Percentiles rank a stretch among this genome's conserved stretches.
These are phyloP conservation scores for Penicillium brasilianum DNA, from an alignment of 2,329 filamentous ascomycete species.

Conservation along the genomic window DNA sequence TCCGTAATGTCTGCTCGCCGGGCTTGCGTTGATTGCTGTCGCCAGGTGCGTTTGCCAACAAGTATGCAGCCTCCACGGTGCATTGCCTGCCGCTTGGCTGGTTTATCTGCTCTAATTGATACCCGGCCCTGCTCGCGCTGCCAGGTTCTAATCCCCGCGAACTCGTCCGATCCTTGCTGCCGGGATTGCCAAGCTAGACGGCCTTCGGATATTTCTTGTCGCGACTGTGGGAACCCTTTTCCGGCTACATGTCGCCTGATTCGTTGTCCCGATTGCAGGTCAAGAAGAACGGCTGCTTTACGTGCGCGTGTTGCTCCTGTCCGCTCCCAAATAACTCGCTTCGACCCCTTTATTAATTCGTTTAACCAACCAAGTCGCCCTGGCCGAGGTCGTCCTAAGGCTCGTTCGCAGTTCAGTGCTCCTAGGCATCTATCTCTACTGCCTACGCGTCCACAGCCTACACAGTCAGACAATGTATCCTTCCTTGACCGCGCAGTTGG, in stretches of 20 bases:
- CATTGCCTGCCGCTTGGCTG: not conserved
- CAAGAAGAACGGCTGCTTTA: not conserved
- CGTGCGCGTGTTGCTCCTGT: not conserved
- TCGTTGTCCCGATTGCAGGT: slow-evolving; percentile 3
- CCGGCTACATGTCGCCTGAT: not conserved
- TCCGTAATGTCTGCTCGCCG: not conserved
- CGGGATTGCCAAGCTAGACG: not conserved
- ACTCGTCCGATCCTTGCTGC: not conserved
- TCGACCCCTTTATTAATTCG: slow-evolving; percentile 5
- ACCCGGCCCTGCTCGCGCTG: not conserved
- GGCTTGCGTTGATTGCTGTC: not conserved
- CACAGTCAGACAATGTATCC: not conserved
- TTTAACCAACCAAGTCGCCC: too few species aligned
- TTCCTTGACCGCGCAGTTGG: not conserved
- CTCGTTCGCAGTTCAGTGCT: not conserved
- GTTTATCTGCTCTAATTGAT: not conserved
- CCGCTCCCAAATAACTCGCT: not conserved
- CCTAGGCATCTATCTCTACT: too few species aligned
- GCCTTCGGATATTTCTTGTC: not conserved
- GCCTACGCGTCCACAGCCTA: not conserved
- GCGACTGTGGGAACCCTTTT: slow-evolving; percentile 3
- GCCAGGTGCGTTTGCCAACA: not conserved
- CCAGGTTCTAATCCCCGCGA: not conserved
- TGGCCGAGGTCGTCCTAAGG: too few species aligned
- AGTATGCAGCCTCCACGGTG: not conserved